These are phyloP conservation scores for Nigrospora sphaerica DNA, from an alignment of 2,329 filamentous ascomycete genomes.

Conservation along the genomic window DNA sequence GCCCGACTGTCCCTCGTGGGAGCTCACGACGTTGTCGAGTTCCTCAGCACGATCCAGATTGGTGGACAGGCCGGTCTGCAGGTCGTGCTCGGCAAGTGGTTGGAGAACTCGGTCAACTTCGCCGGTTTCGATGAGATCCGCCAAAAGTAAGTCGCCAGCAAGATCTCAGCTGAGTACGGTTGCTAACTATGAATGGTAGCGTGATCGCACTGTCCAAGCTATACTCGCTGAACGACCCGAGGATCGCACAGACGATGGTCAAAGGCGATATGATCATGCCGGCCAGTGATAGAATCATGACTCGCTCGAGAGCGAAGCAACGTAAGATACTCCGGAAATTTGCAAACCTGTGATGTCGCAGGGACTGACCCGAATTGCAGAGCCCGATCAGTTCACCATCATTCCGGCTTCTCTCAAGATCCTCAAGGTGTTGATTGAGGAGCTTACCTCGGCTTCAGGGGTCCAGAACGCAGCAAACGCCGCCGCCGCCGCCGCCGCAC, in stretches of 20 bases:
- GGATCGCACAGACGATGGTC: constrained; percentile 72
- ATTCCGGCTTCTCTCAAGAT: constrained; percentile 90
- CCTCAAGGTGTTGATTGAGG: constrained; percentile 88
- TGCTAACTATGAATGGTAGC: constrained; percentile 37
- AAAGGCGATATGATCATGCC: constrained; percentile 87
- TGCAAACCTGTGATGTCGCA: constrained; percentile 6
- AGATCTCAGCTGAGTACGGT: neutral
- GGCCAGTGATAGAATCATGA: constrained; percentile 81
- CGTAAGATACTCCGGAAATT: constrained; percentile 43
- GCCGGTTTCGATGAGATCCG: constrained; percentile 97
- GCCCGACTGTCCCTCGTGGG: constrained; percentile 81
- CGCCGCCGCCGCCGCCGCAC: constrained; percentile 54
- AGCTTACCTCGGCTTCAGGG: constrained; percentile 76
- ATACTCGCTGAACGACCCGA: constrained; percentile 77
- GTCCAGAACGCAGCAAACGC: constrained; percentile 40
- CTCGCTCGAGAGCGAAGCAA: constrained; percentile 78
- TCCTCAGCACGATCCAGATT: constrained; percentile 79
- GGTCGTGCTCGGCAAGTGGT: constrained; percentile 88
- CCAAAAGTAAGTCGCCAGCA: constrained; percentile 65
- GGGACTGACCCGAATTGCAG: constrained; percentile 32
- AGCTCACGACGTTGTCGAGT: constrained; percentile 84
- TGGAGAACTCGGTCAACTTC: constrained; percentile 95
- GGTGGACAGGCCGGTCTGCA: constrained; percentile 75
- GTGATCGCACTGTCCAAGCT: constrained; percentile 90
- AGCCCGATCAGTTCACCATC: constrained; percentile 84